Evolutionary conservation across 441 rosid genomes (phyloP).

Genomic region (Viola pubescens): DNA sequence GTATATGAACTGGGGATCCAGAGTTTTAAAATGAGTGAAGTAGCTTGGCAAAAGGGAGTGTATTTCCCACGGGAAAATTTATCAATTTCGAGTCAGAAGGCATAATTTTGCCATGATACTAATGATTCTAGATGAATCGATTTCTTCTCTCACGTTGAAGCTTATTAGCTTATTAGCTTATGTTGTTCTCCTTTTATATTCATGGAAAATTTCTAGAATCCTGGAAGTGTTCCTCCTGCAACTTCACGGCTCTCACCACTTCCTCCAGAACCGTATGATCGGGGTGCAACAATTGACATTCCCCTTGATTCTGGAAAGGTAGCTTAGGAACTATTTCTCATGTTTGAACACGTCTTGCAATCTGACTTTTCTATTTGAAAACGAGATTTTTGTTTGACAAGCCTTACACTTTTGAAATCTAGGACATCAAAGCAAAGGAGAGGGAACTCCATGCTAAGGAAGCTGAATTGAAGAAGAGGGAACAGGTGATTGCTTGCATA

Average conservation of each 20-base stretch:
- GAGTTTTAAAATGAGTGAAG: too few species aligned
- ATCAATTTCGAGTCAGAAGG: too few species aligned
- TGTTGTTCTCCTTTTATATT: constrained; percentile 16
- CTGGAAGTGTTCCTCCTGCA: constrained; percentile 63
- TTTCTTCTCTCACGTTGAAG: constrained; percentile 1
- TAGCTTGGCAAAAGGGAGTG: too few species aligned
- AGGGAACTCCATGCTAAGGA: constrained; percentile 75
- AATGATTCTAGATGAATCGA: neutral
- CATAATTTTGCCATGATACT: too few species aligned
- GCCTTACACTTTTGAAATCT: too few species aligned
- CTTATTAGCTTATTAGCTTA: constrained; percentile 4
- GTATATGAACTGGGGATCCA: too few species aligned
- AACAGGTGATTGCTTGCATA: constrained; percentile 39
- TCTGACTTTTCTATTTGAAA: too few species aligned
- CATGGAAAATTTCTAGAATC: constrained; percentile 45
- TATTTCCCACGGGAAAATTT: too few species aligned
- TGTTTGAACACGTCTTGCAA: too few species aligned
- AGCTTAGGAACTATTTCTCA: constrained; percentile 1
- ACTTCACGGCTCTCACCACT: constrained; percentile 82
- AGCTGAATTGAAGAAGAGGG: constrained; percentile 60
- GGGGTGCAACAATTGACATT: constrained; percentile 78
- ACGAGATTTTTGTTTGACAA: too few species aligned
- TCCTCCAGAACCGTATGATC: constrained; percentile 95
- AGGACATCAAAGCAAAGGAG: constrained; percentile 33
- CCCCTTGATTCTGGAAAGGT: constrained; percentile 79